Conservation (phyloP, 371 early-diverging fungal genomes). For the Phascolomyces articulosus region DNA sequence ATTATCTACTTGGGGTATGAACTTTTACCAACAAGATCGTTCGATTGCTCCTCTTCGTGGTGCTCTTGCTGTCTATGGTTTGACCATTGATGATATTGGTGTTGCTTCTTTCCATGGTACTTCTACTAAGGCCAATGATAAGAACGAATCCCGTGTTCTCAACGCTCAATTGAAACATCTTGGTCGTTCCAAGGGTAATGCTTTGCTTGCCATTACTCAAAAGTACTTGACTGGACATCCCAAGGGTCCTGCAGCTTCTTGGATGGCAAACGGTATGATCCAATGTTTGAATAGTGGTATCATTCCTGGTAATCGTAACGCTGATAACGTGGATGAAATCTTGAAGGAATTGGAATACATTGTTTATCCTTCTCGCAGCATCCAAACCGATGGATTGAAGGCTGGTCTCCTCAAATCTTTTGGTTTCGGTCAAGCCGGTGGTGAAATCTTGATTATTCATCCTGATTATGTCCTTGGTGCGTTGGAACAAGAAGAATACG, state of each 20-base stretch:
- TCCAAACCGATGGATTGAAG: slow-evolving; percentile 93
- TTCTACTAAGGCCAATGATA: slow-evolving; percentile 95
- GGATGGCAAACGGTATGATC: slow-evolving; percentile 96
- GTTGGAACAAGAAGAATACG: slow-evolving; percentile 74
- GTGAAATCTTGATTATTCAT: slow-evolving; percentile 90
- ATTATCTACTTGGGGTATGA: slow-evolving; percentile 81
- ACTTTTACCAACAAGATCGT: slow-evolving; percentile 86
- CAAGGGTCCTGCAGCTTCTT: slow-evolving; percentile 97
- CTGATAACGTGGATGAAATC: slow-evolving; percentile 89
- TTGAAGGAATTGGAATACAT: slow-evolving; percentile 84
- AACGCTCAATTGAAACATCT: slow-evolving; percentile 89
- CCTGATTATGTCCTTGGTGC: slow-evolving; percentile 90
- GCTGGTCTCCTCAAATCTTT: slow-evolving; percentile 94
- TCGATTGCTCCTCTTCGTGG: slow-evolving; percentile 92
- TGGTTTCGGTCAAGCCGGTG: slow-evolving; percentile 98
- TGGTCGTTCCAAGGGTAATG: slow-evolving; percentile 89
- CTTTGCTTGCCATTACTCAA: slow-evolving; percentile 85
- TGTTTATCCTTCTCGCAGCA: slow-evolving; percentile 86
- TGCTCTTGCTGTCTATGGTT: slow-evolving; percentile 87
- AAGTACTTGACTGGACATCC: slow-evolving; percentile 97
- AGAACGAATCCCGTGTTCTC: slow-evolving; percentile 92
- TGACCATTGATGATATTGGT: slow-evolving; percentile 93
- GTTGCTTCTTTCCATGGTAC: slow-evolving; percentile 99
- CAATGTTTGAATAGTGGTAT: slow-evolving; percentile 89
- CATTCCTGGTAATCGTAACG: slow-evolving; percentile 95